These are phyloP conservation scores for Tulasnella sp. DNA, from an alignment of 768 basidiomycete species.

Conservation along the genomic window DNA sequence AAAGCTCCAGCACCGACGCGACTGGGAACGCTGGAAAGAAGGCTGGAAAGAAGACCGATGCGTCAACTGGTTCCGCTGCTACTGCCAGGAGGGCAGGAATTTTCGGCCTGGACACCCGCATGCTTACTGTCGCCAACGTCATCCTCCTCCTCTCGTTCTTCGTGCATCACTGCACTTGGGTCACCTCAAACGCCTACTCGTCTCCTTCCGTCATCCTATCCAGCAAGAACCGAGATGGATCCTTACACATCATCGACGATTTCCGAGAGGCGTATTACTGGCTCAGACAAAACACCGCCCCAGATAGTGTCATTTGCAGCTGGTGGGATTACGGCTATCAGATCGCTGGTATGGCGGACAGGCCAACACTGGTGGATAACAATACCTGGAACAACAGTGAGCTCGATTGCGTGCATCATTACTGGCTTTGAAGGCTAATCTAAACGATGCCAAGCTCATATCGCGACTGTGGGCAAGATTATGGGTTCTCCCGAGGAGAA, in stretches of 20 bases:
- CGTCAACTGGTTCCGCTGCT: constrained; percentile 39
- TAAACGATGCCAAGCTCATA: constrained; percentile 62
- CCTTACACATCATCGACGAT: constrained; percentile 93
- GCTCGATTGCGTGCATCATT: constrained; percentile 37
- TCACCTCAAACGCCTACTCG: constrained; percentile 90
- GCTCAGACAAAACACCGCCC: constrained; percentile 90
- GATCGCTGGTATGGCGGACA: constrained; percentile 98
- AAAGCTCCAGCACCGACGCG: constrained; percentile 26
- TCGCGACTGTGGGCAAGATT: constrained; percentile 97
- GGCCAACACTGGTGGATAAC: constrained; percentile 95
- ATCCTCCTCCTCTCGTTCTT: constrained; percentile 80
- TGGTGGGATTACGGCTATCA: constrained; percentile 99
- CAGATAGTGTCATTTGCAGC: constrained; percentile 92
- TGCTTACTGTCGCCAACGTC: constrained; percentile 69
- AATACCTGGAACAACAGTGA: constrained; percentile 99
- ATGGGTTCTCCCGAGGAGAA: constrained; percentile 94
- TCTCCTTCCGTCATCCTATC: constrained; percentile 96
- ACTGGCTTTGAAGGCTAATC: constrained; percentile 9
- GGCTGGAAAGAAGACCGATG: constrained; percentile 60
- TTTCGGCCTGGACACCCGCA: constrained; percentile 79
- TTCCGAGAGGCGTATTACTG: constrained; percentile 99
- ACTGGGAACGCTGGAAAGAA: constrained; percentile 39
- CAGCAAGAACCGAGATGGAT: constrained; percentile 73
- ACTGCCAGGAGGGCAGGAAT: constrained; percentile 49
- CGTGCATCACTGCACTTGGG: constrained; percentile 95